phyloP scores from a whole-genome alignment of 202 grass and related monocot genomes.

The Cymbopogon flexuosus region DNA sequence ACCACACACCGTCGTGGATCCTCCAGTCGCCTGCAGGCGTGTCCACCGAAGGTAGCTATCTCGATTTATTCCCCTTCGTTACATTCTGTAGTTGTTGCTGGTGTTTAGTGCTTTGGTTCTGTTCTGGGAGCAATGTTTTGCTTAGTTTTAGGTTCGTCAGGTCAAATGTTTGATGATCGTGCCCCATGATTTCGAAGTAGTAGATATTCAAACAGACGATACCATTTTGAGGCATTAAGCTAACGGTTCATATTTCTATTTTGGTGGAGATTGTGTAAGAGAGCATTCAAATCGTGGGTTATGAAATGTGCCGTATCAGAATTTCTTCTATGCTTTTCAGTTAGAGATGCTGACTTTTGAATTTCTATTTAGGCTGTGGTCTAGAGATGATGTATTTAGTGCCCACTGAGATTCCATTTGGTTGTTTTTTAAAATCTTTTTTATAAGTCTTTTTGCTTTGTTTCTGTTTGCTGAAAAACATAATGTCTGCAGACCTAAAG shows the following conservation, averaged over 20 bases:
- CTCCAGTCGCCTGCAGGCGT: too few relatives aligned
- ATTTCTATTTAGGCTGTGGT: neutral
- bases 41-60: too few relatives aligned
- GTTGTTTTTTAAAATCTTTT: too few relatives aligned
- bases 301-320: neutral
- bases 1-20: too few relatives aligned
- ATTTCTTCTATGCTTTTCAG: neutral
- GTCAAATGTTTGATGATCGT: neutral
- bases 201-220: neutral
- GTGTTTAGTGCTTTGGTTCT: neutral
- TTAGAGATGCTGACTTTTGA: neutral
- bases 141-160: too few relatives aligned
- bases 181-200: neutral
- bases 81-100: too few relatives aligned
- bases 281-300: neutral
- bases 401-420: too few relatives aligned
- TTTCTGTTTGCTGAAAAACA: too few relatives aligned
- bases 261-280: neutral
- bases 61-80: too few relatives aligned
- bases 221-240: neutral
- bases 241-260: neutral
- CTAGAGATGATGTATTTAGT: neutral
- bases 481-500: too few relatives aligned
- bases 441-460: too few relatives aligned
- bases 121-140: too few relatives aligned